phyloP scores from a whole-genome alignment of 768 basidiomycete genomes.

The Tricholoma sp. region DNA sequence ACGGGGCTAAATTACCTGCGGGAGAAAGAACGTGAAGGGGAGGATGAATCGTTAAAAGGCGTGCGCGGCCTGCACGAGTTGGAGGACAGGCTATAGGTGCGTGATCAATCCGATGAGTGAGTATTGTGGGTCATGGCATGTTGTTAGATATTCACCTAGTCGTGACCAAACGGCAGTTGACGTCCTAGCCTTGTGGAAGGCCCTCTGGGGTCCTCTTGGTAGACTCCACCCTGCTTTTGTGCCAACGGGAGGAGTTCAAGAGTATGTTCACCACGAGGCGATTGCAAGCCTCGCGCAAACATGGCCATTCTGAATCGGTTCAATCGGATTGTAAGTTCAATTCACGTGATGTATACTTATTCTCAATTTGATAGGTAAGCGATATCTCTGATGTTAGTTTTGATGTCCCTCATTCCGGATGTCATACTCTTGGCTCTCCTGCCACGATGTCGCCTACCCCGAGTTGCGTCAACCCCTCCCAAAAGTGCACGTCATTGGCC shows the following conservation, averaged over 20 bases:
- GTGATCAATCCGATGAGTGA: slow-evolving; percentile 17
- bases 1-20: slow-evolving; percentile 10
- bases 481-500: too few species aligned
- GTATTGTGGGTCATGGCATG: slow-evolving; percentile 7
- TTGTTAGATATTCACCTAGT: slow-evolving; percentile 20
- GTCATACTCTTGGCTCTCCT: too few species aligned
- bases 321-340: slow-evolving; percentile 8
- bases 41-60: slow-evolving; percentile 22
- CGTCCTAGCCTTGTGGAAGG: slow-evolving; percentile 25
- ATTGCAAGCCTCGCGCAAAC: slow-evolving; percentile 18
- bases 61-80: slow-evolving; percentile 28
- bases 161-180: slow-evolving; percentile 21
- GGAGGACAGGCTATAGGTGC: slow-evolving; percentile 22
- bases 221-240: slow-evolving; percentile 25
- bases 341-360: slow-evolving; percentile 20
- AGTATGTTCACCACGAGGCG: slow-evolving; percentile 31
- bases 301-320: slow-evolving; percentile 6
- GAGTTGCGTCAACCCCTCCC: not conserved
- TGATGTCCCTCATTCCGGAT: not conserved
- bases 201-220: slow-evolving; percentile 24
- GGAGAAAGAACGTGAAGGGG: slow-evolving; percentile 10
- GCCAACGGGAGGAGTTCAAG: slow-evolving; percentile 16
- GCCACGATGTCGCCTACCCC: too few species aligned
- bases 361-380: not conserved
- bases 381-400: not conserved